phyloP scores from a whole-genome alignment of 805 yeast species.

The Candida morakotiae region DNA sequence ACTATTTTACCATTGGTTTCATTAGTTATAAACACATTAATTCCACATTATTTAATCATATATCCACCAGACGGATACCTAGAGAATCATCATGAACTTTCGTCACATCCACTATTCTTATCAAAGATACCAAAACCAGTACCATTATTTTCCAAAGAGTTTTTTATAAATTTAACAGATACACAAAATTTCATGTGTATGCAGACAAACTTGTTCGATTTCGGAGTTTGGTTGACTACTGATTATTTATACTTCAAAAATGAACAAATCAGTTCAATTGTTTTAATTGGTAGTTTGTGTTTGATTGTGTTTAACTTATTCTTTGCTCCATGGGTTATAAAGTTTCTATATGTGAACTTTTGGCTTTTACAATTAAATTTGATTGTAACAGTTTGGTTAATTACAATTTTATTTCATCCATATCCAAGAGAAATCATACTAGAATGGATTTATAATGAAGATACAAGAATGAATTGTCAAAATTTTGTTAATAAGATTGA shows the following conservation, averaged over 20 bases:
- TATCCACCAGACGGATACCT: too few species aligned
- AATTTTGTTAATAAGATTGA: constrained; percentile 50
- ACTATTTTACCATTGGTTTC: constrained; percentile 52
- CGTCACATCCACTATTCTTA: constrained; percentile 47
- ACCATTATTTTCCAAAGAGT: constrained; percentile 75
- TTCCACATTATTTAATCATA: constrained; percentile 59
- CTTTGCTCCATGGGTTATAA: constrained; percentile 25
- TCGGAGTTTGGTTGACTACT: constrained; percentile 41
- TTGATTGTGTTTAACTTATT: constrained; percentile 17
- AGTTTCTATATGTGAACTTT: constrained; percentile 23
- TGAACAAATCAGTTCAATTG: constrained; percentile 52
- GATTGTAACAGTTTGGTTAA: constrained; percentile 47
- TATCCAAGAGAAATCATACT: constrained; percentile 43
- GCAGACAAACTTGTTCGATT: constrained; percentile 62
- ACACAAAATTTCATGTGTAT: constrained; percentile 74
- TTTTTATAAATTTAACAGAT: constrained; percentile 74
- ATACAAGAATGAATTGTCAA: constrained; percentile 51
- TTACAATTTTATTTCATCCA: constrained; percentile 48
- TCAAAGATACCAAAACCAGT: constrained; percentile 63
- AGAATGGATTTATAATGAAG: constrained; percentile 54
- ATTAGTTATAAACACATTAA: constrained; percentile 51
- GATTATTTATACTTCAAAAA: constrained; percentile 63
- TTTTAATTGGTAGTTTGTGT: constrained; percentile 38
- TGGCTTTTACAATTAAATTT: constrained; percentile 27
- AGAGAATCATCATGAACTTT: constrained; percentile 37